Base-by-base conservation (phyloP, 306 rosid species). In the Castanea mollissima region DNA sequence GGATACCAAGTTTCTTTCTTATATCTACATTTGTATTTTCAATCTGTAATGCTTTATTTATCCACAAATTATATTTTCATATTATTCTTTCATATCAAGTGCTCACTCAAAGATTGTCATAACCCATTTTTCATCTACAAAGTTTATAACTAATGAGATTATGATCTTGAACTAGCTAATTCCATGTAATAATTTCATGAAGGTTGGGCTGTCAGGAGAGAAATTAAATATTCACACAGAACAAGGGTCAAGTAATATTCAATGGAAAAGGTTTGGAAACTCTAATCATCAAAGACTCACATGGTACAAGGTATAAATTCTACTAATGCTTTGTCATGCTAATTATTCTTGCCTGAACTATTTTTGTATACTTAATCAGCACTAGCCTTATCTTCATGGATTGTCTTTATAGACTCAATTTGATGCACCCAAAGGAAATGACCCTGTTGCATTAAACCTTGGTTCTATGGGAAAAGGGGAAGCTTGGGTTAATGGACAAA, bases 131-230 rank as follows among this genome's bases (percentile, higher is more conserved):
- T 38, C 15, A 46, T 46, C 14, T 11, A 46, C 52, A 59, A 0
- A 59, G 31, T 20, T n/a, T 23, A 23, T 13, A 59, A 21, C 32
- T 59, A 59, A 20, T 4, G 19, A 5, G 19, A 18, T 4, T 14
- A 69, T 13, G 21, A 51, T 56, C 20, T 75, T 32, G n/a, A 49
- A 21, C 34, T 51, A 23, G 23, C 23, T 23, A 60, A 20, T 16
- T 52, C 55, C 67, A 74, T 19, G 4, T 20, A 69, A 76, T 34
- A 9, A 72, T 5, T 52, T 55, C 4, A 7, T 23, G 71, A 75
- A 88, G 91, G 90, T 89, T 29, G 90, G 90, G n/a, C 57, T 86
- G 65, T 34, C 55, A 13, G 92, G 92, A 64, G 90, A 89, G 81
- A 31, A 82, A 14, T 73, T 52, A 13, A 67, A 78, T 80, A 82